Base-by-base conservation (phyloP, 805 yeast genomes). In the Yarrowia sp. region DNA sequence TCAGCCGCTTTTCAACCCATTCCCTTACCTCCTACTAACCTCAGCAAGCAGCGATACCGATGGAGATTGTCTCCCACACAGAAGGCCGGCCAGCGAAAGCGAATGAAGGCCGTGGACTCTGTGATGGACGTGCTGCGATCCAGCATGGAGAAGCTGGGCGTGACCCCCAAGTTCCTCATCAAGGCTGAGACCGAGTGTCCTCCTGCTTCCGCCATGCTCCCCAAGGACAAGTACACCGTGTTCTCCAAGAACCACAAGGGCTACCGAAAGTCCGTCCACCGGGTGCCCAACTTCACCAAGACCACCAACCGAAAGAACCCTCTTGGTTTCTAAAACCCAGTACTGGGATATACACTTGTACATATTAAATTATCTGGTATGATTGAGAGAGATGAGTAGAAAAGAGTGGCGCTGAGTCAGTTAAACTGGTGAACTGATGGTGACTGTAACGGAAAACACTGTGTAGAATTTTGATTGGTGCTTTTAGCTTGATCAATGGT, bases 211-310 rank as follows among this genome's bases (percentile, higher is more conserved):
- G 92, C 92, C 70, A 93, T 94, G 98, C 75, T 79, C 1, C 83
- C 97, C 8, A 82, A 79, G 72, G 97, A 95, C 80, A 94, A 94
- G 79, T 95, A 95, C 80, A 88, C 97, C 56, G 89, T 92, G 1
- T 94, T 90, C 80, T 87, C 86, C 79, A 89, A 85, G 78, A 87
- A 87, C 74, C 84, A 88, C 14, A 86, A 84, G 74, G 88, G 88
- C 22, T 95, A 94, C 80, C 87, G 98, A 81, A 94, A 92, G 80
- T 88, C 93, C 72, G 87, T 91, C 35, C 98, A 94, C 70, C 72
- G 78, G 42, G 78, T 77, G 72, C 97, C 97, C 22, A 91, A 92
- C 77, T 92, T 97, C 97, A 92, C 98, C 68, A 92, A 89, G 81
- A 77, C 86, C 71, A 86, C 96, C 9, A 84, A 88, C 78, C 87